A percentile compares a stretch with the other conserved stretches of the same genome.
These are phyloP conservation scores for Hypsizygus marmoreus DNA, from an alignment of 768 basidiomycete genomes.

Conservation along the genomic window DNA sequence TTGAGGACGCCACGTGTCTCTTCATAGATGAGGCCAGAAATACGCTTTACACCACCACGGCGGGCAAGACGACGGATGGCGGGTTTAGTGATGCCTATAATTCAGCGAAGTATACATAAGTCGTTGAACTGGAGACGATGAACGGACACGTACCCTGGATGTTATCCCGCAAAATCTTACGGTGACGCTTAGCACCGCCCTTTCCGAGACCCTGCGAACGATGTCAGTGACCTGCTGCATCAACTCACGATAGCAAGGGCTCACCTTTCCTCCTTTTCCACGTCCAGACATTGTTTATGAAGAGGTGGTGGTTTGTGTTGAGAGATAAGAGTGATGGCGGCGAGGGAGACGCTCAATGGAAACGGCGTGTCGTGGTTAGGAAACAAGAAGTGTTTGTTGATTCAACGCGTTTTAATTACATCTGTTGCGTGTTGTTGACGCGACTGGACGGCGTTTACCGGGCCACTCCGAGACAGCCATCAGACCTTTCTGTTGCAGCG, in stretches of 20 bases:
- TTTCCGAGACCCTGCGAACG: slow-evolving; percentile 70
- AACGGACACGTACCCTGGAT: slow-evolving; percentile 50
- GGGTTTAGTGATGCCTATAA: slow-evolving; percentile 72
- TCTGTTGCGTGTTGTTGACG: slow-evolving; percentile 43
- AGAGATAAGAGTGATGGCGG: slow-evolving; percentile 9
- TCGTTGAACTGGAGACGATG: neutral
- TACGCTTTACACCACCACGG: slow-evolving; percentile 92
- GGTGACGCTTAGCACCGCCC: slow-evolving; percentile 82
- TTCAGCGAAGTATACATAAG: slow-evolving; percentile 4
- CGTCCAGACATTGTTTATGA: slow-evolving; percentile 66
- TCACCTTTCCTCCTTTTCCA: slow-evolving; percentile 80
- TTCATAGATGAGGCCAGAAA: slow-evolving; percentile 84
- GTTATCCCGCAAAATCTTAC: slow-evolving; percentile 80
- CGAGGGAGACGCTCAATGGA: slow-evolving; percentile 12
- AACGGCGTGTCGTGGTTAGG: slow-evolving; percentile 36
- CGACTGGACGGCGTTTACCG: slow-evolving; percentile 24
- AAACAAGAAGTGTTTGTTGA: slow-evolving; percentile 34
- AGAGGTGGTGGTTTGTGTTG: slow-evolving; percentile 6
- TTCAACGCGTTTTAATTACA: slow-evolving; percentile 38
- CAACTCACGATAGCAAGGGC: neutral
- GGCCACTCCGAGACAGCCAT: too few species aligned
- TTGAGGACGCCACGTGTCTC: slow-evolving; percentile 91
- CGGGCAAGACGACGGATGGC: slow-evolving; percentile 87
- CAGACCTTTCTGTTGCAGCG: too few species aligned
- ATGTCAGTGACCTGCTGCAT: neutral